phyloP scores from a whole-genome alignment of 1,139 yeast species.

The Taphrina populina region DNA sequence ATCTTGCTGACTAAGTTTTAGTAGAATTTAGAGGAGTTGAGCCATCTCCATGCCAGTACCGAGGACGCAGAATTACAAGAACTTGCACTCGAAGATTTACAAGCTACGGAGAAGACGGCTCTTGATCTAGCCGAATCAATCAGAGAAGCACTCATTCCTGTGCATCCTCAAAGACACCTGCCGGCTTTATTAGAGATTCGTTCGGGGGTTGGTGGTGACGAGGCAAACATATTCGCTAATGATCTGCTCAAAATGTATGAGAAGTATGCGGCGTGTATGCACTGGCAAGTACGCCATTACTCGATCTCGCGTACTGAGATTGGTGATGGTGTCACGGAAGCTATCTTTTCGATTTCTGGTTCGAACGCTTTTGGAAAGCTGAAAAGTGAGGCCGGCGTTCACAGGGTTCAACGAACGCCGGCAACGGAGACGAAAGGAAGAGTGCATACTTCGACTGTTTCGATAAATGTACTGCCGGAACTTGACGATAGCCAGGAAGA shows the following conservation, averaged over 20 bases:
- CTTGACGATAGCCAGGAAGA: conserved; percentile 56
- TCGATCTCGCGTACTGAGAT: conserved; percentile 47
- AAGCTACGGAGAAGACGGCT: neutral
- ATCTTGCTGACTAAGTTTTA: neutral
- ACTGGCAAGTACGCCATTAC: conserved; percentile 66
- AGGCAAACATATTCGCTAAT: conserved; percentile 80
- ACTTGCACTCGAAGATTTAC: conserved; percentile 26
- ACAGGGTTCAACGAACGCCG: conserved; percentile 91
- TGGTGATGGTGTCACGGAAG: conserved; percentile 72
- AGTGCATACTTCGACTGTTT: conserved; percentile 93
- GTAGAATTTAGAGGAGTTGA: conserved; percentile 7
- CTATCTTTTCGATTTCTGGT: conserved; percentile 68
- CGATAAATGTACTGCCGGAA: conserved; percentile 89
- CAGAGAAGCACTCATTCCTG: conserved; percentile 65
- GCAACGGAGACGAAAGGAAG: conserved; percentile 91
- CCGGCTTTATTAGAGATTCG: conserved; percentile 80
- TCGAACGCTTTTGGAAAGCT: conserved; percentile 73
- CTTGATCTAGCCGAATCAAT: conserved; percentile 46
- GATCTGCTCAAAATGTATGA: conserved; percentile 81
- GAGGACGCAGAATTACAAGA: conserved; percentile 22
- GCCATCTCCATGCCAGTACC: neutral
- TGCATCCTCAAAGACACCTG: conserved; percentile 71
- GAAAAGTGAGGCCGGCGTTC: conserved; percentile 91
- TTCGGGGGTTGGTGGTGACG: conserved; percentile 97
- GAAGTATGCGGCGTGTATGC: conserved; percentile 61